Base-by-base conservation (phyloP, 225 moss, liverwort and hornwort genomes). In the Pseudisothecium myosuroides region DNA sequence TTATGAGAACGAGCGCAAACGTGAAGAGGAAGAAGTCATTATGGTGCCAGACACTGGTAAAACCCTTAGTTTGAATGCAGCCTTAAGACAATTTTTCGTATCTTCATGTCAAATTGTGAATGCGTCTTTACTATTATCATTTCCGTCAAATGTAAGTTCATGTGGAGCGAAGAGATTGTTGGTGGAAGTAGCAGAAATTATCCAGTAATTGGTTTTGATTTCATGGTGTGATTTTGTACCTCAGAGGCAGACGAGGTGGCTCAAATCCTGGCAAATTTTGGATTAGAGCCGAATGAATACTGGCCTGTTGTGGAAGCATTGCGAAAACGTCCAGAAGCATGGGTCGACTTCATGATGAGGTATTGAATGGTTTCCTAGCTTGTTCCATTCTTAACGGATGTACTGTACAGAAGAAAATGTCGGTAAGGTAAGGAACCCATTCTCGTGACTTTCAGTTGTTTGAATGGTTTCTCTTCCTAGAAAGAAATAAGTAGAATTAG, bases 301-400 rank as follows among this genome's bases (percentile, higher is more conserved):
- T 85, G 92, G 95, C 95, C 96, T 87, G 98, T 98, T 49, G 98
- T 98, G 69, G 93, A 94, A 60, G 98, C 98, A 59, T 88, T 98
- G 71, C 92, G 95, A 71, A 97, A 94, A 60, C 97, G 98, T 34
- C 98, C 98, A 45, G 97, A 98, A 64, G 98, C 93, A 54, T 98
- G 97, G 96, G 32, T 98, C n/a, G 98, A 98, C 86, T 98, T 98
- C 88, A 98, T 98, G 98, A 98, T 98, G 98, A 96, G 98, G 97
- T 96, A 67, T 41, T 75, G 66, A 72, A 65, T 85, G 41, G 16
- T 69, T 36, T 85, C 56, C 80, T 41, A 56, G 64, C 66, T 86
- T 52, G 29, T 37, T 81, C 19, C 49, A 72, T 86, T 83, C 34
- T 50, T 65, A 47, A 78, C 50, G 28, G 50, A 64, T 72, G 31